Base-by-base conservation (phyloP, 495 filamentous ascomycete species). In the Daldinia decipiens region DNA sequence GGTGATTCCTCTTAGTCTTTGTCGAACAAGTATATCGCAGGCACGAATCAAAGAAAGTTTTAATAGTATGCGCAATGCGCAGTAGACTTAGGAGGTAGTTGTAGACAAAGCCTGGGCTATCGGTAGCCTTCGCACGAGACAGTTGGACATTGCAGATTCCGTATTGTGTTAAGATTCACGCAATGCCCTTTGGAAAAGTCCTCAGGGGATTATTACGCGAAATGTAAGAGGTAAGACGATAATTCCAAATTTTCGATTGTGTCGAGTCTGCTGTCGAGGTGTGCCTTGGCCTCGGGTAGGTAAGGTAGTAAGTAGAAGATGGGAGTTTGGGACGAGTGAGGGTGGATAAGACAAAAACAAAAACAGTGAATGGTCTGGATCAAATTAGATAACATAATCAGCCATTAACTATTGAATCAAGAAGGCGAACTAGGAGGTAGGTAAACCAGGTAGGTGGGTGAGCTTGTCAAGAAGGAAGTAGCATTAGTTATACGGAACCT, bases 61-160 rank as follows among this genome's bases (percentile, higher is more conserved):
- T 32, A 32, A 32, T 32, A 32, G 29, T 32, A 32, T 32, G 26
- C 54, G 27, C 4, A 13, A 36, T 27, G 62, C 50, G 12, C 31
- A n/a, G 31, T 26, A 29, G 13, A 11, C 2, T 59, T 66, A 59
- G 24, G n/a, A 13, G 15, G 34, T 62, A 17, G 19, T 19, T 29
- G 31, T 40, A 50, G 17, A 72, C 38, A 34, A 32, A 51, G 34
- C 31, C 31, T 67, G 21, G 29, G 43, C n/a, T 59, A 12, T 34
- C 6, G 21, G 27, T 55, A 24, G 34, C 12, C n/a, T 34, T 15
- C 15, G 34, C 21, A 43, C 60, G 52, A 34, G 63, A 50, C 19
- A 59, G 9, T 13, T 27, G 39, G 27, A 51, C 52, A 67, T 72
- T 56, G 59, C 26, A 56, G 59, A 55, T 9, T 67, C n/a, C 9